These are phyloP conservation scores for Closterium sp. DNA, from an alignment of 139 green algal species.

Conservation along the genomic window DNA sequence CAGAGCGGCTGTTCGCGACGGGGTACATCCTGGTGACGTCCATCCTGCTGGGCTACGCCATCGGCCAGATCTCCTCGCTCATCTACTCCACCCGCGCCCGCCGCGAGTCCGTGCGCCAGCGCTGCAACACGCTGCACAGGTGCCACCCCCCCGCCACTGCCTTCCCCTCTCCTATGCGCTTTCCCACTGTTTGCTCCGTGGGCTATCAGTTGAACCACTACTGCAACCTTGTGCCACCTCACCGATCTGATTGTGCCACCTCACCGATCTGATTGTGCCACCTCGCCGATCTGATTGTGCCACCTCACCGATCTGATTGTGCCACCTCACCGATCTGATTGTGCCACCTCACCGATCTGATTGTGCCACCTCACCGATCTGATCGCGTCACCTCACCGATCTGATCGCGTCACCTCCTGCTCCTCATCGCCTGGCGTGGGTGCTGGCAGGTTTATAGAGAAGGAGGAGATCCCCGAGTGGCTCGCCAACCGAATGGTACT, in stretches of 20 bases:
- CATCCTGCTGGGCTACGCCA: neutral
- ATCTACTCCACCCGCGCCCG: neutral
- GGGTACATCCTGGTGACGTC: neutral
- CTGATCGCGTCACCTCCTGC: neutral
- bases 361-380: no score
- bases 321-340: no score
- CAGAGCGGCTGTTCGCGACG: neutral
- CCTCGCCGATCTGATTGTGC: no score
- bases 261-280: no score
- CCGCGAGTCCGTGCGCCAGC: constrained; percentile 1
- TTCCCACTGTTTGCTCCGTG: no score
- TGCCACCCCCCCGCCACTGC: neutral
- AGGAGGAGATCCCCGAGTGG: neutral
- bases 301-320: no score
- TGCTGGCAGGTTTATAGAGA: neutral
- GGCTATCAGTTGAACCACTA: no score
- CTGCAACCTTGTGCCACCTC: no score
- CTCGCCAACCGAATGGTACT: neutral
- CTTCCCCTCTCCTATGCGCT: neutral
- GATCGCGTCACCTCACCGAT: no score
- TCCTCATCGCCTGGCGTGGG: neutral
- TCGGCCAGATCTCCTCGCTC: neutral
- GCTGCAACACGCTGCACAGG: constrained; percentile 9
- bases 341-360: no score
- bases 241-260: no score